A percentile compares a stretch with the other conserved stretches of the same genome.
Conservation (phyloP, 2,329 filamentous ascomycete species). For the Bipolaris oryzae region DNA sequence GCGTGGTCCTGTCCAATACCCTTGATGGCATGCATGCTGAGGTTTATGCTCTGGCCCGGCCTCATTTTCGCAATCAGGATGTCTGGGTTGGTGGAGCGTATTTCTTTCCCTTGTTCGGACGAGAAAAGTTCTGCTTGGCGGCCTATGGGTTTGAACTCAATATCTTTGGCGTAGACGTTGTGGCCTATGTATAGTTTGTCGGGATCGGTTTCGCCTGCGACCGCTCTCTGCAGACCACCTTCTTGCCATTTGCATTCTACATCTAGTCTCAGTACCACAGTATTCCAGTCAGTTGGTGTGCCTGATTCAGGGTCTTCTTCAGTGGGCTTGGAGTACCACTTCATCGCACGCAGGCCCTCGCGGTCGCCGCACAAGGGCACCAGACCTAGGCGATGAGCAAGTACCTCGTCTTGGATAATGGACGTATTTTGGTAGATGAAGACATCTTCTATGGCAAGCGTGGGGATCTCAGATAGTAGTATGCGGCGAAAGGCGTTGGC, state of each 20-base stretch:
- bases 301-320: conserved; percentile 51
- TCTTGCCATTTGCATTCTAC: conserved; percentile 81
- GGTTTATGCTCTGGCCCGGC: conserved; percentile 83
- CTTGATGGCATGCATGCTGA: conserved; percentile 93
- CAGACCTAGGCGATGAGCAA: conserved; percentile 86
- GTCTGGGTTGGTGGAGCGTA: conserved; percentile 83
- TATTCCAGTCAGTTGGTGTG: conserved; percentile 77
- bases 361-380: conserved; percentile 84
- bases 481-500: conserved; percentile 98
- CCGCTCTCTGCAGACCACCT: conserved; percentile 62
- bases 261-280: conserved; percentile 76
- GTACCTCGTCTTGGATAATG: conserved; percentile 96
- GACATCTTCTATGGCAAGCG: conserved; percentile 90
- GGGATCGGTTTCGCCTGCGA: conserved; percentile 76
- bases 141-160: conserved; percentile 77
- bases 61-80: conserved; percentile 94
- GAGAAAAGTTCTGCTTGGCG: conserved; percentile 50
- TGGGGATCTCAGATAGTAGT: conserved; percentile 90
- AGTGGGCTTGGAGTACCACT: conserved; percentile 77
- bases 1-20: conserved; percentile 93
- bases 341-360: conserved; percentile 79
- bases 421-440: conserved; percentile 97
- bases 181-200: conserved; percentile 84
- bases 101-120: conserved; percentile 61
- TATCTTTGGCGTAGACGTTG: conserved; percentile 62